Conservation (phyloP, 345 rosid genomes). For the Rhodomyrtus tomentosa region DNA sequence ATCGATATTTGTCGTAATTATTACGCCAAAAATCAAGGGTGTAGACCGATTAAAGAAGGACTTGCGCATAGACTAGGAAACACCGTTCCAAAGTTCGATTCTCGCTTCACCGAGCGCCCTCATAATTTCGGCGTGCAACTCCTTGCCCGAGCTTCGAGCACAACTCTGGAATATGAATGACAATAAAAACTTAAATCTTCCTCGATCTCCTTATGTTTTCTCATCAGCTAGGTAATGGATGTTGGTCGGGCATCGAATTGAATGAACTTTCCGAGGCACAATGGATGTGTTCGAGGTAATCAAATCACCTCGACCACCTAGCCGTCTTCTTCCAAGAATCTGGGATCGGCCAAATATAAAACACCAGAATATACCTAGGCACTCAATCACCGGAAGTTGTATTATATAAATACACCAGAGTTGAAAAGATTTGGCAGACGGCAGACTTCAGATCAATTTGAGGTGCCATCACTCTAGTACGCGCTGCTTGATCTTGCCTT, state of each 20-base stretch:
- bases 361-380: background rate
- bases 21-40: background rate
- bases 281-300: background rate
- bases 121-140: background rate
- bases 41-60: background rate
- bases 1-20: background rate
- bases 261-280: background rate
- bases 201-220: background rate
- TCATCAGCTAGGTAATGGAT: background rate
- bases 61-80: background rate
- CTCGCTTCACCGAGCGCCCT: background rate
- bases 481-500: background rate
- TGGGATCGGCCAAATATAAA: background rate
- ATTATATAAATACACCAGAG: background rate
- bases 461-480: too few species aligned
- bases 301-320: too few species aligned
- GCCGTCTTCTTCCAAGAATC: background rate
- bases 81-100: background rate
- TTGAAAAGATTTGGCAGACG: background rate
- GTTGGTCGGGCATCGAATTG: background rate
- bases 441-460: background rate
- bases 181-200: background rate
- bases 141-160: background rate
- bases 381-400: background rate
- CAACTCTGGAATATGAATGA: background rate